Percentiles rank a stretch among this genome's conserved stretches.
phyloP scores from a whole-genome alignment of 1,284 basidiomycete species.

The Anthracocystis panici-leucophaei region DNA sequence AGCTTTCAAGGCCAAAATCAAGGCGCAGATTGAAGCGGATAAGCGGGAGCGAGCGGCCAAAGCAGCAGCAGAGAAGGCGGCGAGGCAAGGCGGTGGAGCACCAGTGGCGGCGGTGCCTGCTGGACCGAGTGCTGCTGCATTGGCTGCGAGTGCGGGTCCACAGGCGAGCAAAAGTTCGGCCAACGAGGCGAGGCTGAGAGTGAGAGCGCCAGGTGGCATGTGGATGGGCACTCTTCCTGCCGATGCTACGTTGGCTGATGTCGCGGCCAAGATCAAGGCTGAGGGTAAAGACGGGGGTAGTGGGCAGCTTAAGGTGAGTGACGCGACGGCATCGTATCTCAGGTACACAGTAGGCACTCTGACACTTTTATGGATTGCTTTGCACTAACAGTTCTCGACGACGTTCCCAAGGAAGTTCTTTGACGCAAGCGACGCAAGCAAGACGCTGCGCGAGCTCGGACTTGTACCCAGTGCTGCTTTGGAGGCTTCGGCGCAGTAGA shows the following conservation, averaged over 20 bases:
- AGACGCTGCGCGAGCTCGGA: constrained; percentile 65
- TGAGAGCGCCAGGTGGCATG: constrained; percentile 60
- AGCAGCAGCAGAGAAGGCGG: constrained; percentile 64
- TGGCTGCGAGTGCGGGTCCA: constrained; percentile 40
- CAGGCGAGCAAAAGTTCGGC: constrained; percentile 42
- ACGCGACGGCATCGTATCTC: too few species aligned
- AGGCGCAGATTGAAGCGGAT: constrained; percentile 67
- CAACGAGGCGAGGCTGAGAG: constrained; percentile 63
- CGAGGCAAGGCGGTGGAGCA: constrained; percentile 49
- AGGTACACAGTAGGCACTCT: neutral
- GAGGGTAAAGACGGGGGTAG: constrained; percentile 60
- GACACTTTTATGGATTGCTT: neutral
- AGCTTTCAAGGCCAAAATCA: constrained; percentile 63
- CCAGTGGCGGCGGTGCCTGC: constrained; percentile 19
- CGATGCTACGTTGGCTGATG: constrained; percentile 55
- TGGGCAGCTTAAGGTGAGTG: constrained; percentile 54
- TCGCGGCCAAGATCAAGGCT: constrained; percentile 49
- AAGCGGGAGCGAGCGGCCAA: constrained; percentile 66
- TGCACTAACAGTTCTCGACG: constrained; percentile 58
- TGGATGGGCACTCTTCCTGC: constrained; percentile 65
- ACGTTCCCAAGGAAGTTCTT: constrained; percentile 67
- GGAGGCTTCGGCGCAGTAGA: constrained; percentile 51
- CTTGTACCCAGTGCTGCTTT: constrained; percentile 67
- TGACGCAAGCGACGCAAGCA: constrained; percentile 49
- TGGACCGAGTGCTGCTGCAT: constrained; percentile 37